Evolutionary conservation across 2,329 filamentous ascomycete genomes (phyloP), one percentile per base, ranked within the genome.

Genomic region (Neonectria magnoliae): DNA sequence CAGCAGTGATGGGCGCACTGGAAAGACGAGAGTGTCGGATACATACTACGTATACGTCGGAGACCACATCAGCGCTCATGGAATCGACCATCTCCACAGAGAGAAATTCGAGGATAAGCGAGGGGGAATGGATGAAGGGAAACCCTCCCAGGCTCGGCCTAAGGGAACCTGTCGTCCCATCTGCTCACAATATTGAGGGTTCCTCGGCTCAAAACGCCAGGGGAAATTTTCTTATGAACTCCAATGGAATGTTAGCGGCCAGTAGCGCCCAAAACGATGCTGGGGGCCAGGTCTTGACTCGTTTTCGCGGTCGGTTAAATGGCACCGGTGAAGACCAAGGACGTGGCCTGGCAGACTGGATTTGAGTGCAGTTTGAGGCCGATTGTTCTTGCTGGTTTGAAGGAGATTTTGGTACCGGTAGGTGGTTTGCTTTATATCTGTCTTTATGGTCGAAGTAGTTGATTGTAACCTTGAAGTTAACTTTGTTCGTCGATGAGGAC

Each of bases 91-190:
- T 27, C 16, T 9, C 20, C 4, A 36, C 52, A 18, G 20, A 29
- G 31, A 9, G 2, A n/a, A 44, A 29, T 42, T 8, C 16, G 18
- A n/a, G 29, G 14, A 25, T 71, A 38, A 68, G 59, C 18, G 69
- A 72, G n/a, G 60, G 58, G n/a, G 62, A 68, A 33, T 71, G 65
- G 68, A 67, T 59, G 57, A 66, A 55, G 14, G 33, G 25, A 4
- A 25, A 8, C n/a, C 33, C 25, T 59, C 16, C 29, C 27, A 44
- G 10, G 16, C 29, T 50, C 29, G 27, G 7, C n/a, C 11, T 3
- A n/a, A 18, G 41, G 27, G 29, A 20, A 9, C 8, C 5, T n/a
- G 27, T 47, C 44, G n/a, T 18, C 9, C 14, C 45, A 5, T n/a
- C 2, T 14, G 18, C 38, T 16, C 33, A 16, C 5, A 33, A 22